These are phyloP conservation scores for Scenedesmus sp. DNA, from an alignment of 163 green algal genomes.

Conservation along the genomic window DNA sequence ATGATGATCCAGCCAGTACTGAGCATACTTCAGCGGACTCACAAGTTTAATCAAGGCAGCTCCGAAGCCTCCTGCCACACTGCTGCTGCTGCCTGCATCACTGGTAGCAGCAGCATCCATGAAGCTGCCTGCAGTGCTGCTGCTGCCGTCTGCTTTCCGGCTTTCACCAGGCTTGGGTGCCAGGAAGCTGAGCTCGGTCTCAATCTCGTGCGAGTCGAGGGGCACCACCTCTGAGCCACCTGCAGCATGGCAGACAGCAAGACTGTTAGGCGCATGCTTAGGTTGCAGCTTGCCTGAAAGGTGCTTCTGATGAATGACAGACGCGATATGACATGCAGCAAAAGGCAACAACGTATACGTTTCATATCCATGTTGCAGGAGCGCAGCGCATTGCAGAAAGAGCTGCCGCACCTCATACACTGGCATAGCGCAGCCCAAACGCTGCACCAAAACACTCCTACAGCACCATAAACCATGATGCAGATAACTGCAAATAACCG, in stretches of 20 bases:
- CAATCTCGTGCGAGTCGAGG: slow-evolving; percentile 40
- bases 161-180: not conserved
- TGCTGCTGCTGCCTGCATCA: not conserved
- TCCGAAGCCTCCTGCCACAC: slow-evolving; percentile 6
- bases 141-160: not conserved
- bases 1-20: slow-evolving; percentile 79
- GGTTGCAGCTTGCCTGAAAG: too few species aligned
- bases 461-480: not conserved
- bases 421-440: not conserved
- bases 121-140: not conserved
- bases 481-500: not conserved
- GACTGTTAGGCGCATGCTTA: not conserved
- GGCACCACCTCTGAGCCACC: slow-evolving; percentile 40
- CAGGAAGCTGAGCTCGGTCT: slow-evolving; percentile 41
- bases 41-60: not conserved
- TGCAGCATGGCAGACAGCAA: not conserved
- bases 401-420: not conserved
- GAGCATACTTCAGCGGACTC: slow-evolving; percentile 38
- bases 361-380: not conserved
- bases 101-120: slow-evolving; percentile 7
- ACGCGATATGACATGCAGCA: not conserved
- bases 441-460: too few species aligned
- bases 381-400: too few species aligned
- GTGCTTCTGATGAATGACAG: too few species aligned
- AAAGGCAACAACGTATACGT: not conserved